Conservation (phyloP, 495 filamentous ascomycete species). For the Penicillium cinerascens region DNA sequence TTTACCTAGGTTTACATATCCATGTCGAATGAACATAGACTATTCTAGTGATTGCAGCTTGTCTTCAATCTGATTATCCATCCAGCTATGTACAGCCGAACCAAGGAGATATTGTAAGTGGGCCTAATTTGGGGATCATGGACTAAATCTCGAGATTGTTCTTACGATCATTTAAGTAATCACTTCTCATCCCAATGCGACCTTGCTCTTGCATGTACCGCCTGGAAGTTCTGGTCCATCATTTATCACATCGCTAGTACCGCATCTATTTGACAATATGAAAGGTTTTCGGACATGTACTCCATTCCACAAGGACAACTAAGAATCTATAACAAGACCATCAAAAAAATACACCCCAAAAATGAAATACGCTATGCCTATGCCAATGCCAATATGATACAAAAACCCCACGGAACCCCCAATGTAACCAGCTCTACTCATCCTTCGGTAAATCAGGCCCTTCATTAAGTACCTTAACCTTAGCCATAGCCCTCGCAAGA, state of each 20-base stretch:
- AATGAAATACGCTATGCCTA: background rate
- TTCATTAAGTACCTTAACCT: conserved; percentile 5
- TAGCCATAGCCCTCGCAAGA: conserved; percentile 18
- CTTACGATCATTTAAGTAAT: too few species aligned
- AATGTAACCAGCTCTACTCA: background rate
- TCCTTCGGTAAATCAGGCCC: background rate
- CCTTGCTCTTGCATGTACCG: too few species aligned
- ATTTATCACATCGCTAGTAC: too few species aligned
- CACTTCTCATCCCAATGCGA: too few species aligned
- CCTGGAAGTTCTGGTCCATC: too few species aligned
- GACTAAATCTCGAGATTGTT: too few species aligned
- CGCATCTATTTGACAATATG: too few species aligned
- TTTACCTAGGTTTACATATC: background rate
- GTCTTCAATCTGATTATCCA: background rate
- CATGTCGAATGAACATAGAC: conserved; percentile 16
- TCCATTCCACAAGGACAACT: too few species aligned
- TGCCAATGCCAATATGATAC: background rate
- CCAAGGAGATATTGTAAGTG: too few species aligned
- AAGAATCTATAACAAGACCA: background rate
- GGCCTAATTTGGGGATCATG: too few species aligned
- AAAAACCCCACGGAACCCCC: background rate
- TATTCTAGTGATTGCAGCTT: background rate
- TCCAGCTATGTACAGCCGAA: too few species aligned
- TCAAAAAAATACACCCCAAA: background rate
- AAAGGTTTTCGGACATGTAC: too few species aligned